Base-by-base conservation (phyloP, 768 basidiomycete species). In the Thelephora aurantiotincta region DNA sequence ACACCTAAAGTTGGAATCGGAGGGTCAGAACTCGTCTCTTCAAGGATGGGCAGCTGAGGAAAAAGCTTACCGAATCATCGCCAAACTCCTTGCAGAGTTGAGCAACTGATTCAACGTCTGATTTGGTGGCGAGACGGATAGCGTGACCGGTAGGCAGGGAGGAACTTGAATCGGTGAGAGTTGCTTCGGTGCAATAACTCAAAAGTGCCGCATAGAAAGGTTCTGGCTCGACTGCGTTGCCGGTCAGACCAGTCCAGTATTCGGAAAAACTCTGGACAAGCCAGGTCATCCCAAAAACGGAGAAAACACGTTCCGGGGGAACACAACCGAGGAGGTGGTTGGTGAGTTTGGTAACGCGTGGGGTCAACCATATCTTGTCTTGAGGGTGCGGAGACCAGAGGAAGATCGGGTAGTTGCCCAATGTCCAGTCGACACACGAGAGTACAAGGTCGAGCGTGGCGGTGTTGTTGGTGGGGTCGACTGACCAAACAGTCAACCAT, bases 161-260 rank as follows among this genome's bases (percentile, higher is more conserved):
- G 13, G 33, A 48, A 6, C 58, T 45, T 13, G 56, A 48, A 19
- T 58, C 57, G 20, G 54, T 57, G 51, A 74, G 58, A 0, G 69
- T 69, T 43, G 63, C 51, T 11, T 54, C 45, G 12, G 64, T 70
- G 63, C 73, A 74, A 48, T 64, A 64, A 11, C 70, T 65, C 52
- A 71, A 68, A 47, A 60, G 63, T 5, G 77, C 75, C 4, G 64
- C 62, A 52, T 78, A 78, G 58, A 74, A 73, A 16, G 74, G 74
- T 35, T 69, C 56, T 14, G 59, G 55, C 48, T 66, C 65, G 37
- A 66, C 50, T 20, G 53, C 53, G 48, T 66, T 59, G 36, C 66
- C 66, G 1, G 71, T 69, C 12, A 68, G 51, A 35, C 54, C 52
- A n/a, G 70, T 53, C 75, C 77, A 77, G 26, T 52, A 51, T 43